phyloP scores from a whole-genome alignment of 768 basidiomycete species.

The Albatrellus ellisii region DNA sequence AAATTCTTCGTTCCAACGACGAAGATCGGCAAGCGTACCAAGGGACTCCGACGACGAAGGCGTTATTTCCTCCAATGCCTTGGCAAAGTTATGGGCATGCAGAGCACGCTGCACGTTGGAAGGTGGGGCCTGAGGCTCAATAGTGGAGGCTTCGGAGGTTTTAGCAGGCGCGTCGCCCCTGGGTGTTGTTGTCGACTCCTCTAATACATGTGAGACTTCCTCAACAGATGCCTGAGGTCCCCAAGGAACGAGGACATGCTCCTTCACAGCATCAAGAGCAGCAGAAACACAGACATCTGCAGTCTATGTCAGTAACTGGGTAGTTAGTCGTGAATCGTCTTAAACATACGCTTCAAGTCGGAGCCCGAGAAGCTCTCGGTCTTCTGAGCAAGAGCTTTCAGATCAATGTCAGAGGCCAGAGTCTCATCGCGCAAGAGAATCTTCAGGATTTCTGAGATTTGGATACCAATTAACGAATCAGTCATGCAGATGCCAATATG shows the following conservation, averaged over 20 bases:
- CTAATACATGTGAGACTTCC: too few species aligned
- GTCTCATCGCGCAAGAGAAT: conserved; percentile 78
- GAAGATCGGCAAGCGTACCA: conserved; percentile 60
- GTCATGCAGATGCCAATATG: neutral
- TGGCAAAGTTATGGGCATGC: conserved; percentile 54
- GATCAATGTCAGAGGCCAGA: conserved; percentile 50
- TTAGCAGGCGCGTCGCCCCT: neutral
- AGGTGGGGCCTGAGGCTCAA: conserved; percentile 2
- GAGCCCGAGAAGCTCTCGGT: conserved; percentile 89
- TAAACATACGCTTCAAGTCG: conserved; percentile 76
- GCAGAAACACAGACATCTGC: conserved; percentile 88
- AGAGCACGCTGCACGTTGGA: conserved; percentile 26
- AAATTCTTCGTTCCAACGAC: conserved; percentile 90
- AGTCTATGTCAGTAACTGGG: neutral
- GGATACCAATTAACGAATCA: conserved; percentile 2
- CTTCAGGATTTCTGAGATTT: conserved; percentile 77
- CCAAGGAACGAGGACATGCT: conserved; percentile 76
- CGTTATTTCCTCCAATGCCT: conserved; percentile 81
- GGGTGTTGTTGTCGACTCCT: neutral
- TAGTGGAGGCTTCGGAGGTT: neutral
- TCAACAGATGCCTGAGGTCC: neutral
- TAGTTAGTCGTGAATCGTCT: neutral
- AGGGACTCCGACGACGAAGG: conserved; percentile 79
- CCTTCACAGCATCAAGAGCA: conserved; percentile 85
- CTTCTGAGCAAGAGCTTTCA: conserved; percentile 45